Percentiles rank a stretch among this genome's conserved stretches.
Conservation (phyloP, 371 early-diverging fungal genomes). For the Mucor piriformis region DNA sequence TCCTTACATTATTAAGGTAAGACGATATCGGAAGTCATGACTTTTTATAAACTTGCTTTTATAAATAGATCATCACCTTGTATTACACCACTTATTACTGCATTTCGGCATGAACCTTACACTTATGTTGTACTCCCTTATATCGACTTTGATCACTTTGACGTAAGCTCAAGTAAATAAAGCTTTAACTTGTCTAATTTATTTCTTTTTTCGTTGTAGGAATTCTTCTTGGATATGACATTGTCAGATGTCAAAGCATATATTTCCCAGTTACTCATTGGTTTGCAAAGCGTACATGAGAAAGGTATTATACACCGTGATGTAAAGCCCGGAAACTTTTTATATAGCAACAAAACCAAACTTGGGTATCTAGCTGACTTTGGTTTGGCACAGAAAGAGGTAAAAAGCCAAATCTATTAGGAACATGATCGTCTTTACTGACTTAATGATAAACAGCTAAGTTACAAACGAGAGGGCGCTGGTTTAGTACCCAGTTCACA, state of each 20-base stretch:
- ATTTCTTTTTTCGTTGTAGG: not conserved
- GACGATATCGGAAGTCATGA: not conserved
- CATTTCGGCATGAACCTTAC: slow-evolving; percentile 77
- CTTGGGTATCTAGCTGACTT: slow-evolving; percentile 96
- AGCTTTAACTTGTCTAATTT: not conserved
- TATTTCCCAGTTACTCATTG: slow-evolving; percentile 77
- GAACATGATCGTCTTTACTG: no score
- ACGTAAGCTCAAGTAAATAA: slow-evolving; percentile 39
- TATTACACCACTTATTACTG: slow-evolving; percentile 79
- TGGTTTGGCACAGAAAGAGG: slow-evolving; percentile 90
- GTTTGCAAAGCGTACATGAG: slow-evolving; percentile 74
- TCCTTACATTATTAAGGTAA: slow-evolving; percentile 71
- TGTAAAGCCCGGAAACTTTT: slow-evolving; percentile 97
- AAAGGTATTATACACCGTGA: slow-evolving; percentile 88
- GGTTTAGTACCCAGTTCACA: not conserved
- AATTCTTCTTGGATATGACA: slow-evolving; percentile 38
- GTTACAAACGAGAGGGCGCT: not conserved
- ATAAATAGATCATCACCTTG: slow-evolving; percentile 22
- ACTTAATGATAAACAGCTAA: not conserved
- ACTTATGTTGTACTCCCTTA: slow-evolving; percentile 84
- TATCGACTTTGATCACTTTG: slow-evolving; percentile 81
- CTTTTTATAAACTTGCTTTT: not conserved
- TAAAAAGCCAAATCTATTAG: no score
- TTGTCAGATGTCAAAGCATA: slow-evolving; percentile 83
- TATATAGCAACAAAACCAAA: slow-evolving; percentile 71